Evolutionary conservation across 2,329 filamentous ascomycete genomes (phyloP), one percentile per base, ranked within the genome.

Genomic region (Hypoxylon sp.): DNA sequence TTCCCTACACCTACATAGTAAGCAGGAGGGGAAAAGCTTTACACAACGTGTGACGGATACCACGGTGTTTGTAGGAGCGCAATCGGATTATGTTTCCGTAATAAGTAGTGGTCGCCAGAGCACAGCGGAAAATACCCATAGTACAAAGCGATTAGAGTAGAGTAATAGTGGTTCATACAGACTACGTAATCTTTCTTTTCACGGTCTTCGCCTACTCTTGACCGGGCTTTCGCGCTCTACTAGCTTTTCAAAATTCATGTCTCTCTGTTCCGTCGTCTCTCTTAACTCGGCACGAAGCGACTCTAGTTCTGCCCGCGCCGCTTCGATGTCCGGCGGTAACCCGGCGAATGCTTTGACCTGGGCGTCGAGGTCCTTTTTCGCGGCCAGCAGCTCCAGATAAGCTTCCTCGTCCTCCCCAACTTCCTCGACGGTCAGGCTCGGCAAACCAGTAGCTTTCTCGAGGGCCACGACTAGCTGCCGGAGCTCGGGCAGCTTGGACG

Each of bases 221-320:
- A 76, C 73, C 3, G 86, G 86, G 56, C 85, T 87, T 72, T 87
- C 85, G 41, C 82, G 80, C 70, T 88, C 87, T 2, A 92, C 87
- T 48, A 95, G 75, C 1, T 83, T 85, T 73, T 94, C 92, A 74
- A 97, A 96, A 56, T 92, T 81, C 28, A 80, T 83, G 74, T 97
- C 92, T 56, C 93, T 85, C 69, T 84, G 82, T 67, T 82, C 82
- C 26, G 84, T 88, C 53, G 92, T 78, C 8, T 79, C 78, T 39
- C 84, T 82, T 47, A 97, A 79, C 71, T 93, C 87, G 1, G 80
- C 79, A 62, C 91, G 85, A 44, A 93, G 78, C 28, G 82, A 80
- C 67, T 91, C 90, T 26, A 97, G 82, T 74, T 92, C 88, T n/a
- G 81, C 78, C 69, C 89, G 85, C 34, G 93, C 93, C 48, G 86